phyloP scores from a whole-genome alignment of 2,329 filamentous ascomycete genomes.

The Fusarium aywerte region DNA sequence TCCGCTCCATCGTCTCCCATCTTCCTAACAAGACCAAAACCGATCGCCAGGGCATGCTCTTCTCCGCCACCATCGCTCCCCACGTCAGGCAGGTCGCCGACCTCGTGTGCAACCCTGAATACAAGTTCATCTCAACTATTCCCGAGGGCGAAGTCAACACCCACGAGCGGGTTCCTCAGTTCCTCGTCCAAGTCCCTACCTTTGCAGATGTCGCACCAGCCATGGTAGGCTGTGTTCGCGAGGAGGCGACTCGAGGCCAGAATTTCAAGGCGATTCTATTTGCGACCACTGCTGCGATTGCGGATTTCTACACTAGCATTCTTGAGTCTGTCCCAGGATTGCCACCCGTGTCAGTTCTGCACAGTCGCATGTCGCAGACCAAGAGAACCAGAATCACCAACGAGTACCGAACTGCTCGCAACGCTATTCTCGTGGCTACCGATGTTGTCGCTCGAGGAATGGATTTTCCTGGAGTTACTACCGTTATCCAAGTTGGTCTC shows the following conservation, averaged over 20 bases:
- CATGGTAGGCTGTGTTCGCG: slow-evolving; percentile 66
- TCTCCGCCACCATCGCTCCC: slow-evolving; percentile 83
- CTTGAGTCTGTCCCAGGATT: slow-evolving; percentile 55
- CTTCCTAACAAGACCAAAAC: slow-evolving; percentile 71
- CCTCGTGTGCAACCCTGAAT: slow-evolving; percentile 73
- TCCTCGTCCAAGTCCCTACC: slow-evolving; percentile 72
- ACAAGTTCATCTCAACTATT: slow-evolving; percentile 86
- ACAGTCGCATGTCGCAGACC: slow-evolving; percentile 62
- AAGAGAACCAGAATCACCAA: slow-evolving; percentile 69
- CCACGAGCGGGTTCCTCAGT: slow-evolving; percentile 80
- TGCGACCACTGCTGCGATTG: slow-evolving; percentile 69
- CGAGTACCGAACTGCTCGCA: slow-evolving; percentile 63
- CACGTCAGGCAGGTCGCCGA: slow-evolving; percentile 82
- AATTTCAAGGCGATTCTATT: slow-evolving; percentile 89
- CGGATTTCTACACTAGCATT: slow-evolving; percentile 62
- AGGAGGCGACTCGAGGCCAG: slow-evolving; percentile 55
- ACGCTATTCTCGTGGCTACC: slow-evolving; percentile 71
- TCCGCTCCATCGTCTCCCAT: slow-evolving; percentile 79
- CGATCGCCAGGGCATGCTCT: slow-evolving; percentile 79
- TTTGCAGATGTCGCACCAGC: slow-evolving; percentile 73
- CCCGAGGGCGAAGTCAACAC: slow-evolving; percentile 79
- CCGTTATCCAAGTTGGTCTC: slow-evolving; percentile 72
- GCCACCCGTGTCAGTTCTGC: slow-evolving; percentile 58
- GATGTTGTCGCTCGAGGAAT: slow-evolving; percentile 78
- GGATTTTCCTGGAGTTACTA: slow-evolving; percentile 76